A percentile compares a stretch with the other conserved stretches of the same genome.
Evolutionary conservation across 441 rosid genomes (phyloP).

Genomic region (Euphorbia schlechtendalii): DNA sequence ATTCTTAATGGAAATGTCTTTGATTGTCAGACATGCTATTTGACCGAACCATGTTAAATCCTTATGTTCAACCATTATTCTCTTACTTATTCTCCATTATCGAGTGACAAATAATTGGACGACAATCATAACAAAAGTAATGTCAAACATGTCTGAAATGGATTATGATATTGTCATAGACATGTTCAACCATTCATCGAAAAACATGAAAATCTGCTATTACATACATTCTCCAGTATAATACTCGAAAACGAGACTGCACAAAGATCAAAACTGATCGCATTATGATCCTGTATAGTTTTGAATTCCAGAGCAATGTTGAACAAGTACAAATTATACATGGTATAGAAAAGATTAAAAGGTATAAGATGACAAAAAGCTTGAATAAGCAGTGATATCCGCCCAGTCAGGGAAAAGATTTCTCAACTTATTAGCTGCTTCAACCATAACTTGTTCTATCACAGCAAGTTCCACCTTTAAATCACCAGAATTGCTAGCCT

Average conservation of each 20-base stretch:
- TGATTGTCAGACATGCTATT: no score
- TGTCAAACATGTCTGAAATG: no score
- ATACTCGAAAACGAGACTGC: no score
- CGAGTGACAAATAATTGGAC: neutral
- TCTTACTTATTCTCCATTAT: no score
- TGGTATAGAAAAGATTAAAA: constrained; percentile 32
- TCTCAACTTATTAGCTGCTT: constrained; percentile 54
- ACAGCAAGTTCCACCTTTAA: constrained; percentile 73
- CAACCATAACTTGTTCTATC: constrained; percentile 65
- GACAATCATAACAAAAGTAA: no score
- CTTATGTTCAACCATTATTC: no score
- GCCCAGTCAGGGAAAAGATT: constrained; percentile 78
- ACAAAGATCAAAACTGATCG: no score
- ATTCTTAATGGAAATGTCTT: no score
- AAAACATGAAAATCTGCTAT: no score
- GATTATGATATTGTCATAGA: neutral
- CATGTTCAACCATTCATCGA: neutral
- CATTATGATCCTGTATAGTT: neutral
- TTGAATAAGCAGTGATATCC: constrained; percentile 63
- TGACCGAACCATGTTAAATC: no score
- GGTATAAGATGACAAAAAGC: constrained; percentile 60
- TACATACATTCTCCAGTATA: no score
- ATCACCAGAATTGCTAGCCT: constrained; percentile 50
- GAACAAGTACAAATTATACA: neutral
- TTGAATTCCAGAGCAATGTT: neutral